These are phyloP conservation scores for Saccharomycopsis sp. DNA, from an alignment of 805 yeast species.

Conservation along the genomic window DNA sequence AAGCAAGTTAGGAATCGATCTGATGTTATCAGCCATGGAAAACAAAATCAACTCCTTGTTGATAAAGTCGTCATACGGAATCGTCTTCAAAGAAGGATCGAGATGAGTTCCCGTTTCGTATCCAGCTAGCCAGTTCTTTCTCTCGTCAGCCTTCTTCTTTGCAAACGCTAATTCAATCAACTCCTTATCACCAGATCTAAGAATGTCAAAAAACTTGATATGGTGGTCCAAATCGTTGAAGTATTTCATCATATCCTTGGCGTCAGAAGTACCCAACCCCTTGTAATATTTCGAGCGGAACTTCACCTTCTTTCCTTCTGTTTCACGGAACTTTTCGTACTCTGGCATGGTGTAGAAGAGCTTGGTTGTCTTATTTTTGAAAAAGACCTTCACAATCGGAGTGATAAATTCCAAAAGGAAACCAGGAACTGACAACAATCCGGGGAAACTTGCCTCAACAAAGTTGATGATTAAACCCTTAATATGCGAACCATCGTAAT, in stretches of 20 bases:
- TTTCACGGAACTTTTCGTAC: conserved; percentile 87
- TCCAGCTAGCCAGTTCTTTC: conserved; percentile 95
- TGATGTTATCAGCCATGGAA: conserved; percentile 92
- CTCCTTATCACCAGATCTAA: conserved; percentile 70
- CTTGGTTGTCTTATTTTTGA: conserved; percentile 51
- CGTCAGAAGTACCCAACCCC: conserved; percentile 95
- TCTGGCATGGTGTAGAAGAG: conserved; percentile 92
- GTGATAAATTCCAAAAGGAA: conserved; percentile 91
- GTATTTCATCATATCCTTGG: conserved; percentile 79
- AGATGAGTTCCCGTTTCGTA: conserved; percentile 87
- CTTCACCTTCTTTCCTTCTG: conserved; percentile 62
- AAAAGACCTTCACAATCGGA: conserved; percentile 88
- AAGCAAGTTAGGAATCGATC: conserved; percentile 89
- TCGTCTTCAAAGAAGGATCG: conserved; percentile 66
- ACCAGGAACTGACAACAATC: conserved; percentile 82
- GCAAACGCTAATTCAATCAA: conserved; percentile 89
- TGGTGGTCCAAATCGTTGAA: conserved; percentile 81
- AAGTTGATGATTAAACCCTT: conserved; percentile 93
- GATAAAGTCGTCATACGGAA: conserved; percentile 90
- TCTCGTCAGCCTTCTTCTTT: conserved; percentile 91
- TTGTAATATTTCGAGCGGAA: conserved; percentile 96
- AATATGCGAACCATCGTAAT: conserved; percentile 98
- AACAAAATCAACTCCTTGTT: conserved; percentile 91
- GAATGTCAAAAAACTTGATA: conserved; percentile 74
- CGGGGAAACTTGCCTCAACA: conserved; percentile 90